Conservation (phyloP, 2,329 filamentous ascomycete species). For the Colletotrichum endophyticum region DNA sequence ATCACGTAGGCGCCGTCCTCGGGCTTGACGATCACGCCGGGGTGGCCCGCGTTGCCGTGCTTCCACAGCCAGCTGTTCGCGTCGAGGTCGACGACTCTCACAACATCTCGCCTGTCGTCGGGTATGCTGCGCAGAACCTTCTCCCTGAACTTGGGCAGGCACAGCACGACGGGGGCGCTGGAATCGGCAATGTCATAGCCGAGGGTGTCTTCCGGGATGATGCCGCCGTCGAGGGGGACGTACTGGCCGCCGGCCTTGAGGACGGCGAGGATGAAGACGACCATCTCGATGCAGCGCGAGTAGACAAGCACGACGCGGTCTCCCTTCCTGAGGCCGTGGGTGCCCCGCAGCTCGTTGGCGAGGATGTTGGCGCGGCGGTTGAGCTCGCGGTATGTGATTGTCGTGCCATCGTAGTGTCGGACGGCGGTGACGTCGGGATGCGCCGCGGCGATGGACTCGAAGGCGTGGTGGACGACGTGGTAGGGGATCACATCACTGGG, state of each 20-base stretch:
- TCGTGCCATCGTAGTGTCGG: conserved; percentile 35
- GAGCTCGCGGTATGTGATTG: conserved; percentile 50
- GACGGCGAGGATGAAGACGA: conserved; percentile 61
- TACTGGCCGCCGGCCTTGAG: conserved; percentile 64
- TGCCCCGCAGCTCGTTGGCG: conserved; percentile 39
- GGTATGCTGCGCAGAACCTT: conserved; percentile 16
- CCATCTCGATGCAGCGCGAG: conserved; percentile 60
- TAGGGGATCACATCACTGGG: conserved; percentile 3
- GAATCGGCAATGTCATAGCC: conserved; percentile 54
- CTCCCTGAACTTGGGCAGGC: conserved; percentile 35
- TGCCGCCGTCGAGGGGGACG: conserved; percentile 61
- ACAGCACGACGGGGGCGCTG: conserved; percentile 48
- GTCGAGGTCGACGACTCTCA: conserved; percentile 18
- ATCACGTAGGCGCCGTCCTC: conserved; percentile 51
- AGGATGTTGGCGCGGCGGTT: conserved; percentile 46
- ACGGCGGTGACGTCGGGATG: conserved; percentile 43
- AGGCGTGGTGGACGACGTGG: conserved; percentile 22
- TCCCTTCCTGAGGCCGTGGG: conserved; percentile 42
- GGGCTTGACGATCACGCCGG: conserved; percentile 32
- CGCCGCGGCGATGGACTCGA: conserved; percentile 29
- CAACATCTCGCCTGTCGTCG: background rate
- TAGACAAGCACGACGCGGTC: conserved; percentile 61
- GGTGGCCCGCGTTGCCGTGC: conserved; percentile 17
- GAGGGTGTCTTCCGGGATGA: conserved; percentile 53
- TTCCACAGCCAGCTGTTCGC: conserved; percentile 15